These are phyloP conservation scores for Aspergillus sclerotiicarbonarius DNA, from an alignment of 495 filamentous ascomycete genomes.

Conservation along the genomic window DNA sequence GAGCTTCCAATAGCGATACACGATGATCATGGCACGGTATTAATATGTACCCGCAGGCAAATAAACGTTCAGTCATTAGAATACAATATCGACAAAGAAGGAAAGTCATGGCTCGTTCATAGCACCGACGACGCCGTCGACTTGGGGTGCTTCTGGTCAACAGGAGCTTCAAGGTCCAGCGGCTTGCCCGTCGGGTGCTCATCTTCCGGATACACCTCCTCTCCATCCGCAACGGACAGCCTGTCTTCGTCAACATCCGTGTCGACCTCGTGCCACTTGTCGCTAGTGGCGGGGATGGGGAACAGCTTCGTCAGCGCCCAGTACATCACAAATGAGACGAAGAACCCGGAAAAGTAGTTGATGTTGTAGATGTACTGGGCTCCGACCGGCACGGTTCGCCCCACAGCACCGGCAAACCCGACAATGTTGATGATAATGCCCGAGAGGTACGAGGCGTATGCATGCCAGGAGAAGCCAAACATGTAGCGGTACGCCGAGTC, in stretches of 20 bases:
- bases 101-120: slow-evolving; percentile 14
- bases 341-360: slow-evolving; percentile 85
- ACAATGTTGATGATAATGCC: slow-evolving; percentile 93
- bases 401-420: slow-evolving; percentile 83
- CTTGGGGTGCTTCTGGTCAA: slow-evolving; percentile 19
- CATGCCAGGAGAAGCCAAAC: slow-evolving; percentile 77
- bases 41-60: background rate
- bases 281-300: slow-evolving; percentile 72
- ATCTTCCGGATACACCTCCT: slow-evolving; percentile 28
- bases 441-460: slow-evolving; percentile 76
- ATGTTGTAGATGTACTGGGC: slow-evolving; percentile 86
- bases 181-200: slow-evolving; percentile 10
- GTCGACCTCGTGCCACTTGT: slow-evolving; percentile 79
- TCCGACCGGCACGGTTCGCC: slow-evolving; percentile 66
- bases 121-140: slow-evolving; percentile 6
- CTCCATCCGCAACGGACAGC: slow-evolving; percentile 40
- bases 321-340: slow-evolving; percentile 68
- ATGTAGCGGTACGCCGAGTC: slow-evolving; percentile 70
- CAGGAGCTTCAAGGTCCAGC: slow-evolving; percentile 1
- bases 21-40: no score
- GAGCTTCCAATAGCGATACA: no score
- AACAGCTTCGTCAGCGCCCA: slow-evolving; percentile 63
- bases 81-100: background rate
- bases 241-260: slow-evolving; percentile 45
- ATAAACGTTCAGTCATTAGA: slow-evolving; percentile 1